Conservation (phyloP, 352 stramenopile genomes). For the Phytophthora ramorum region DNA sequence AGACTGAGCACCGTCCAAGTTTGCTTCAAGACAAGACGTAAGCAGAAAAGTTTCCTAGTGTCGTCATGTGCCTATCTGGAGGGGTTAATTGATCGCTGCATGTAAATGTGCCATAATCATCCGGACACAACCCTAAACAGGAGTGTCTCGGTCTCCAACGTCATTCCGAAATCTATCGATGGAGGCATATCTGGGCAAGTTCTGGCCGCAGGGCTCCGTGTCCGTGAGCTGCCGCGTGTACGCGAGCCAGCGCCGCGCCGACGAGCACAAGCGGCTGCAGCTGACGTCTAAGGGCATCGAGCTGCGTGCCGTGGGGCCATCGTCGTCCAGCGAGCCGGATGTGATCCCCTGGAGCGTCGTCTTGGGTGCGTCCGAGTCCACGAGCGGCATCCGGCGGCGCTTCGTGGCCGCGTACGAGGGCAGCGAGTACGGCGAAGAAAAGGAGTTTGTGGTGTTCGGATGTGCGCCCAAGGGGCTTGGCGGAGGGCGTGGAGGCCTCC, state of each 20-base stretch:
- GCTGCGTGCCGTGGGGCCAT: constrained; percentile 21
- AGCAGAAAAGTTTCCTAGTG: no score
- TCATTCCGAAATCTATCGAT: constrained; percentile 23
- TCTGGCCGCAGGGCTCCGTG: constrained; percentile 32
- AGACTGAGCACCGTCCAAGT: no score
- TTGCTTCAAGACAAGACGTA: no score
- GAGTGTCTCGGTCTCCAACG: constrained; percentile 13
- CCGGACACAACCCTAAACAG: constrained; percentile 6
- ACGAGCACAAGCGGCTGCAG: constrained; percentile 40
- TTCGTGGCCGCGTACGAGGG: constrained; percentile 35
- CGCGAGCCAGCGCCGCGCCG: constrained; percentile 26
- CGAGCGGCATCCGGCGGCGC: constrained; percentile 21
- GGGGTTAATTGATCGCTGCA: no score
- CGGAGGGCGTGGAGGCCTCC: constrained; percentile 16
- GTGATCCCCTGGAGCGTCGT: constrained; percentile 56
- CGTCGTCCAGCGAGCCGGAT: constrained; percentile 15
- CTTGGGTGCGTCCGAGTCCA: constrained; percentile 48
- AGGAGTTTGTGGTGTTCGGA: constrained; percentile 47
- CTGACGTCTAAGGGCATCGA: constrained; percentile 47
- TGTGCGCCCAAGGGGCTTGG: constrained; percentile 31
- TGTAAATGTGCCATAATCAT: constrained; percentile 13
- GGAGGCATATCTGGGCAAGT: constrained; percentile 38
- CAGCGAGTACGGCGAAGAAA: constrained; percentile 25
- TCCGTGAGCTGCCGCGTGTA: constrained; percentile 40
- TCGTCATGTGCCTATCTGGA: no score